A percentile compares a stretch with the other conserved stretches of the same genome.
Conservation (phyloP, 2,329 filamentous ascomycete genomes). For the Diaporthe citriasiana region DNA sequence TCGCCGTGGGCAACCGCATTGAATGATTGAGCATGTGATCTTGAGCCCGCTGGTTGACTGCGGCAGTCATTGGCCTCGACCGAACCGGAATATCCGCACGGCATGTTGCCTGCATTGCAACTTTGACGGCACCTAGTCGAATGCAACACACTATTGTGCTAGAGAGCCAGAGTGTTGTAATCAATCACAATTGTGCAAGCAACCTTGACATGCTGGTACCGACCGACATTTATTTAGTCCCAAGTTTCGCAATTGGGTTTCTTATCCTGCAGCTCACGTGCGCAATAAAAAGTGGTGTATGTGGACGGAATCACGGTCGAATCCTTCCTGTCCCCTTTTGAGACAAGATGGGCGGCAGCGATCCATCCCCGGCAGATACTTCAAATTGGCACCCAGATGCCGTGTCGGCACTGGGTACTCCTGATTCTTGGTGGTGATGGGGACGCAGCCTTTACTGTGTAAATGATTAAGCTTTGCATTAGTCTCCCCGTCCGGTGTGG, state of each 20-base stretch:
- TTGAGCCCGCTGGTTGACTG: conserved; percentile 2
- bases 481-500: conserved; percentile 33
- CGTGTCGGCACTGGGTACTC: conserved; percentile 20
- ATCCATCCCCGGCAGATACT: conserved; percentile 1
- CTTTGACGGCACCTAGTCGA: neutral
- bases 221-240: neutral
- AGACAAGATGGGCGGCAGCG: neutral
- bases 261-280: conserved; percentile 10
- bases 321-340: conserved; percentile 14
- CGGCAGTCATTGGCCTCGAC: conserved; percentile 1
- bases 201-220: neutral
- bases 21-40: conserved; percentile 23
- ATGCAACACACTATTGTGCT: neutral
- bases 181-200: neutral
- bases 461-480: conserved; percentile 13
- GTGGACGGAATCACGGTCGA: neutral
- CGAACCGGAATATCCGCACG: too few relatives aligned
- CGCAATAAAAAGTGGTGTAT: neutral
- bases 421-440: neutral
- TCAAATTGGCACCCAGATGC: neutral
- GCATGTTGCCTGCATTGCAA: neutral
- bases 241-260: neutral
- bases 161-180: neutral
- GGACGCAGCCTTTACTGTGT: neutral
- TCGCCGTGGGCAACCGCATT: neutral